Evolutionary conservation across 805 yeast genomes (phyloP).

Genomic region (Teunomyces stri): DNA sequence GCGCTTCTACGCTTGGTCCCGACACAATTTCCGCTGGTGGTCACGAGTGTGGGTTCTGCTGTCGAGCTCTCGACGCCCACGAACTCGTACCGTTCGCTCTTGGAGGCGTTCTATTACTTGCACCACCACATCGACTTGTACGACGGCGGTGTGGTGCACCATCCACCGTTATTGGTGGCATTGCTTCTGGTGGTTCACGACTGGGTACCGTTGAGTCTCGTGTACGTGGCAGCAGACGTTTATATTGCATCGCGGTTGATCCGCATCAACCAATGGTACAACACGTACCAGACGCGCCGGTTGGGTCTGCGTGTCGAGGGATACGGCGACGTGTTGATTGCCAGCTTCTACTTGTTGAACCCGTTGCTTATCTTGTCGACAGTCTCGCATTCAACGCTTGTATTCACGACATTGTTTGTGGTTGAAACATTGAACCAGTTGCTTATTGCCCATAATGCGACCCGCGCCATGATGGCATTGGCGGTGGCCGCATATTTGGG

Average conservation of each 20-base stretch:
- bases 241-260: slow-evolving; percentile 55
- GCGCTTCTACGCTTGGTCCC: slow-evolving; percentile 31
- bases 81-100: slow-evolving; percentile 56
- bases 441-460: slow-evolving; percentile 37
- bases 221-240: slow-evolving; percentile 53
- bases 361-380: slow-evolving; percentile 74
- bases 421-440: slow-evolving; percentile 45
- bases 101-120: slow-evolving; percentile 34
- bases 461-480: slow-evolving; percentile 49
- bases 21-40: slow-evolving; percentile 22
- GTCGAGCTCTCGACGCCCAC: slow-evolving; percentile 73
- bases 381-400: slow-evolving; percentile 63
- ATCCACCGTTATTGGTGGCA: slow-evolving; percentile 70
- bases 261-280: slow-evolving; percentile 44
- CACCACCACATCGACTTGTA: slow-evolving; percentile 61
- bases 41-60: slow-evolving; percentile 35
- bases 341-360: slow-evolving; percentile 69
- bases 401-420: slow-evolving; percentile 59
- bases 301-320: slow-evolving; percentile 13
- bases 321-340: slow-evolving; percentile 46
- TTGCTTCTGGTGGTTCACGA: slow-evolving; percentile 41
- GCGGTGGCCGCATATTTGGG: slow-evolving; percentile 66
- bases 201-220: slow-evolving; percentile 10
- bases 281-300: slow-evolving; percentile 18
- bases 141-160: slow-evolving; percentile 84